These are phyloP conservation scores for Didymella pomorum DNA, from an alignment of 2,329 filamentous ascomycete genomes.

Conservation along the genomic window DNA sequence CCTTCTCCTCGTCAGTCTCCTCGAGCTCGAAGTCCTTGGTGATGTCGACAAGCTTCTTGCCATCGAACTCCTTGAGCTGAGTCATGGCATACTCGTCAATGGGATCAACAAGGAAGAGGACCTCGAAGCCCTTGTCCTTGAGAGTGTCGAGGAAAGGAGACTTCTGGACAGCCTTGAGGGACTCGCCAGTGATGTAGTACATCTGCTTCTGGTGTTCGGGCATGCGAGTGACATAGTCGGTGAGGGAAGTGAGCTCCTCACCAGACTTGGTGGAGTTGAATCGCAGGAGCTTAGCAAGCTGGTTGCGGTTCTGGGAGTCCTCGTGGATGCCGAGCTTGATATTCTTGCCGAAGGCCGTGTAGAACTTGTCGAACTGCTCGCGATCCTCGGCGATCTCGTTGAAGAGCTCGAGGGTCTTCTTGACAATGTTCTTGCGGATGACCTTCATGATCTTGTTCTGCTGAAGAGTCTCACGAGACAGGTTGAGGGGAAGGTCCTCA, in stretches of 20 bases:
- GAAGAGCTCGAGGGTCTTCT: slow-evolving; percentile 99
- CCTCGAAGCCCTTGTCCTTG: slow-evolving; percentile 99
- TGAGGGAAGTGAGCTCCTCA: slow-evolving; percentile 91
- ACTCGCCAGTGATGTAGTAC: slow-evolving; percentile 99
- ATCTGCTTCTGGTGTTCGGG: slow-evolving; percentile 99
- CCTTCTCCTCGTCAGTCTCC: slow-evolving; percentile 99
- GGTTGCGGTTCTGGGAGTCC: slow-evolving; percentile 93
- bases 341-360: slow-evolving; percentile 99
- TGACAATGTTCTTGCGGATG: slow-evolving; percentile 99
- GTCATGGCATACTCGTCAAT: slow-evolving; percentile 99
- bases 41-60: slow-evolving; percentile 99
- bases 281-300: slow-evolving; percentile 96
- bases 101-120: slow-evolving; percentile 98
- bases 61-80: slow-evolving; percentile 99
- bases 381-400: slow-evolving; percentile 98
- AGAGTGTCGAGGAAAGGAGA: slow-evolving; percentile 99
- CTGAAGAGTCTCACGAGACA: slow-evolving; percentile 99
- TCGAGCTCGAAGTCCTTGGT: slow-evolving; percentile 99
- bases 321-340: slow-evolving; percentile 99
- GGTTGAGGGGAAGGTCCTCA: slow-evolving; percentile 98
- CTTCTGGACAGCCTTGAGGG: slow-evolving; percentile 96
- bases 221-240: slow-evolving; percentile 99
- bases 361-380: slow-evolving; percentile 99
- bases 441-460: slow-evolving; percentile 99
- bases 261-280: slow-evolving; percentile 99